These are phyloP conservation scores for Elsinoe necatrix DNA, from an alignment of 2,329 filamentous ascomycete species.

Conservation along the genomic window DNA sequence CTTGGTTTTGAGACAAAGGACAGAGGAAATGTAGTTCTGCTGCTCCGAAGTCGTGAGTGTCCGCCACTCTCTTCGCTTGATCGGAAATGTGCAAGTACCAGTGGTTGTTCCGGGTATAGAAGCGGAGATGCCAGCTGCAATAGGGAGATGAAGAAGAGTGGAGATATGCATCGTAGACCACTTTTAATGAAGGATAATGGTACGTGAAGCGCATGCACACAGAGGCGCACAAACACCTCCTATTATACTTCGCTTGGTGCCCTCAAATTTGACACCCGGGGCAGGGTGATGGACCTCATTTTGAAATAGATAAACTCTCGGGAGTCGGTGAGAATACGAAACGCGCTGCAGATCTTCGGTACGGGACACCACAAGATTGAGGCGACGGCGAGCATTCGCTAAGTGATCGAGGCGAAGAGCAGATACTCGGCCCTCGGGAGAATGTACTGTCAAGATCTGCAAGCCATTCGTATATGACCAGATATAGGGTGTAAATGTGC, in stretches of 20 bases:
- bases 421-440: too few species aligned
- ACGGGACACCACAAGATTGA: neutral
- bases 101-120: neutral
- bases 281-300: neutral
- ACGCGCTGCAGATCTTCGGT: neutral
- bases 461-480: too few species aligned
- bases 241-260: neutral
- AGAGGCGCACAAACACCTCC: neutral
- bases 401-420: neutral
- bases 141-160: neutral
- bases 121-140: neutral
- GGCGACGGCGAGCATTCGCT: neutral
- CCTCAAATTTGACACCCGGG: neutral
- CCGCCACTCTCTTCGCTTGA: too few species aligned
- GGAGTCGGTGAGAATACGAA: neutral
- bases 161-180: neutral
- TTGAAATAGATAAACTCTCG: neutral
- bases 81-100: neutral
- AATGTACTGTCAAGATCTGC: too few species aligned
- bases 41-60: slow-evolving; percentile 16
- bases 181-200: neutral
- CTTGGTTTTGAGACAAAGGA: slow-evolving; percentile 21
- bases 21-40: slow-evolving; percentile 22
- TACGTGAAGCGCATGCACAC: neutral
- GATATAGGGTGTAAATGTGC: too few species aligned